Percentiles rank a stretch among this genome's conserved stretches.
Conservation (phyloP, 2,329 filamentous ascomycete species). For the Calonectria honghensis region DNA sequence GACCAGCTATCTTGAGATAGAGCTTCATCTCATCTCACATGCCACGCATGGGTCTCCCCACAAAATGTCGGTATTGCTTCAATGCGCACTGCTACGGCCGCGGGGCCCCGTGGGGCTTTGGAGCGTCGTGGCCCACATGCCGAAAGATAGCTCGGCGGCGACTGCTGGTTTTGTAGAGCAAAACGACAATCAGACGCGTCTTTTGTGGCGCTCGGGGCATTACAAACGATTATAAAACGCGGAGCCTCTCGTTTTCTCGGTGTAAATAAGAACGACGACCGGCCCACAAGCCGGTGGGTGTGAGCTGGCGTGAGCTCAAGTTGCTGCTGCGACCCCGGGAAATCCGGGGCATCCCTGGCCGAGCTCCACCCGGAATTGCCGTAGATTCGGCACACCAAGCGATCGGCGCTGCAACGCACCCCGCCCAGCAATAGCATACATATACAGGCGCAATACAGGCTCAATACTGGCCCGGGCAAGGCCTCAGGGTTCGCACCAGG, state of each 20-base stretch:
- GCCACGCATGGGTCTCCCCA: conserved; percentile 5
- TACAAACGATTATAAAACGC: background rate
- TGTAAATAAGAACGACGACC: conserved; percentile 1
- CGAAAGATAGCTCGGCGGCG: background rate
- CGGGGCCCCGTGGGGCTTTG: background rate
- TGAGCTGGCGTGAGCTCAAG: background rate
- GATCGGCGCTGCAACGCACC: background rate
- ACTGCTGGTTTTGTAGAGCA: background rate
- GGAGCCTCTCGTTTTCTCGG: background rate
- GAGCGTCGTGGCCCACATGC: background rate
- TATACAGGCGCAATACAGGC: conserved; percentile 7
- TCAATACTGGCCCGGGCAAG: background rate
- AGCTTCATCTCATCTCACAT: conserved; percentile 17
- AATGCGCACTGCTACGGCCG: background rate
- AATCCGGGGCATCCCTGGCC: conserved; percentile 6
- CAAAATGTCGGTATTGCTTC: background rate
- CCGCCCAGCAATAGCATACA: conserved; percentile 18
- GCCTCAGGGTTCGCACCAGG: background rate
- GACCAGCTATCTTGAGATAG: conserved; percentile 5
- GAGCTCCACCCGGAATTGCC: conserved; percentile 22
- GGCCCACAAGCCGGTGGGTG: conserved; percentile 4
- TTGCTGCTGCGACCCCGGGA: background rate
- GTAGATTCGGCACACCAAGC: background rate
- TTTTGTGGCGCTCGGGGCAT: background rate
- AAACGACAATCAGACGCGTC: background rate